These are phyloP conservation scores for Boletus vermiculosoides DNA, from an alignment of 768 basidiomycete genomes.

Conservation along the genomic window DNA sequence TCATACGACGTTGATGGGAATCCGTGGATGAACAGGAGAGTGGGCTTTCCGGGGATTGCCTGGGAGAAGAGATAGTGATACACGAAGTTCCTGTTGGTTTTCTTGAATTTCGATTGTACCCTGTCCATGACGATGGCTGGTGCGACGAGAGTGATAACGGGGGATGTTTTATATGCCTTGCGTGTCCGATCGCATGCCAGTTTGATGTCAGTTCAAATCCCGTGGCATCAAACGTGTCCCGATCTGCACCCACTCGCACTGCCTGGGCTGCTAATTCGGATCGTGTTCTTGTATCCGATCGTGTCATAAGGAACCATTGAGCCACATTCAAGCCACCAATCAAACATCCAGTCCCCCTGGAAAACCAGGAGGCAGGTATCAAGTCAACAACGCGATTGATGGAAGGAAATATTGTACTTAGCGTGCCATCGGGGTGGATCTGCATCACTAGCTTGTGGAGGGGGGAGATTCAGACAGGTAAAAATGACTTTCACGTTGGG, in stretches of 20 bases:
- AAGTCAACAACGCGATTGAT: neutral
- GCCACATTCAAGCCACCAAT: neutral
- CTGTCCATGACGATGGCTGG: conserved; percentile 23
- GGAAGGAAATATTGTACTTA: neutral
- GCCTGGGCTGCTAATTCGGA: conserved; percentile 11
- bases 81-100: conserved; percentile 33
- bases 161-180: conserved; percentile 7
- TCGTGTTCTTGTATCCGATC: conserved; percentile 1
- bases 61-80: conserved; percentile 38
- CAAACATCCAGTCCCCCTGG: neutral
- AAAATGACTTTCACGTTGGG: neutral
- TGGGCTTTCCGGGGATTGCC: conserved; percentile 31
- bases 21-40: conserved; percentile 45
- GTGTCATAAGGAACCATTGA: neutral
- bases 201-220: conserved; percentile 7
- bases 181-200: conserved; percentile 14
- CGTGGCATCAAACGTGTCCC: conserved; percentile 17
- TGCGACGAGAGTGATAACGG: neutral
- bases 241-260: conserved; percentile 18
- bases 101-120: conserved; percentile 33
- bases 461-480: neutral
- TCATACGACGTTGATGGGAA: conserved; percentile 43
- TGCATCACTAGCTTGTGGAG: neutral
- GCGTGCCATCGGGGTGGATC: conserved; percentile 1
- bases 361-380: neutral